These are phyloP conservation scores for Sporothrix brunneoviolacea DNA, from an alignment of 2,329 filamentous ascomycete genomes.

Conservation along the genomic window DNA sequence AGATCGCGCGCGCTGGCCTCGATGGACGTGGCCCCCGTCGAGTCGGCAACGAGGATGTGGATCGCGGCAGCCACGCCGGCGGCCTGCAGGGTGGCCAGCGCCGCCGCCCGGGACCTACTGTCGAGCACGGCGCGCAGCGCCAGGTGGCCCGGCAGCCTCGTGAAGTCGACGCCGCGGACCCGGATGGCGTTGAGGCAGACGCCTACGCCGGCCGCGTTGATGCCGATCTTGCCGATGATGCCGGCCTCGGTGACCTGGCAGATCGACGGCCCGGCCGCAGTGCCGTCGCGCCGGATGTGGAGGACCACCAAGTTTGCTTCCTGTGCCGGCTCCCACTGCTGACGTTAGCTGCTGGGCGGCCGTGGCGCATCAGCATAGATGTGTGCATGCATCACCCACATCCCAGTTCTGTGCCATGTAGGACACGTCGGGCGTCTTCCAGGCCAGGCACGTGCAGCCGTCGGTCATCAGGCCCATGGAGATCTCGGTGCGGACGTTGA, in stretches of 20 bases:
- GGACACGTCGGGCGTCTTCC: slow-evolving; percentile 29
- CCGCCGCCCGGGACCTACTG: background rate
- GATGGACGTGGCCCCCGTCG: background rate
- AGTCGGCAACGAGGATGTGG: slow-evolving; percentile 5
- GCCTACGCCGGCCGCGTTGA: slow-evolving; percentile 53
- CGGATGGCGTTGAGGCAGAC: slow-evolving; percentile 57
- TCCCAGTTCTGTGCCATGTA: slow-evolving; percentile 54
- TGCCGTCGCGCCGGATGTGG: background rate
- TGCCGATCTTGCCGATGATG: slow-evolving; percentile 59
- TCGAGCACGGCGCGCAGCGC: slow-evolving; percentile 3
- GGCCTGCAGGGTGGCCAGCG: background rate
- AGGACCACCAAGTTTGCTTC: slow-evolving; percentile 4
- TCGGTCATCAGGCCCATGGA: slow-evolving; percentile 50
- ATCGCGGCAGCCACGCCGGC: background rate
- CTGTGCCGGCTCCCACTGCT: background rate
- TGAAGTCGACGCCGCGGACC: slow-evolving; percentile 45
- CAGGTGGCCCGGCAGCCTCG: slow-evolving; percentile 54
- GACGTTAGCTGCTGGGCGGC: too few relatives aligned
- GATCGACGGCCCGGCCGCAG: slow-evolving; percentile 35
- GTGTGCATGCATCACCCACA: slow-evolving; percentile 4
- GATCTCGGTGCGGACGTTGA: slow-evolving; percentile 53
- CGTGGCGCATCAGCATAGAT: too few relatives aligned
- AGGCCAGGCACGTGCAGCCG: slow-evolving; percentile 50
- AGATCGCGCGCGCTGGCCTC: background rate
- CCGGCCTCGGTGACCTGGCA: slow-evolving; percentile 53